phyloP scores from a whole-genome alignment of 345 rosid species.

The Eucalyptus dawsonii region DNA sequence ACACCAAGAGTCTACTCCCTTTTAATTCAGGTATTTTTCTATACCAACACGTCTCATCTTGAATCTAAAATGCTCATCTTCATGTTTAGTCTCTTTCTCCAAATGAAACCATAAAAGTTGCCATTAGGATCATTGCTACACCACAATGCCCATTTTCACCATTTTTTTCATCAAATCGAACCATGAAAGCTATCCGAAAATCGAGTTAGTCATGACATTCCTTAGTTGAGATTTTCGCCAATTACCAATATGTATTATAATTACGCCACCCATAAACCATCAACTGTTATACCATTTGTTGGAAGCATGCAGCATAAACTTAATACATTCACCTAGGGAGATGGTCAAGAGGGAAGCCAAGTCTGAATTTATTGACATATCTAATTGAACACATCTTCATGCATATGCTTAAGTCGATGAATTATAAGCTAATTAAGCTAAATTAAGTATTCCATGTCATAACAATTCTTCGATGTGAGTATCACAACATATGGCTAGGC shows the following conservation, averaged over 20 bases:
- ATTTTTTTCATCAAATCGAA: neutral
- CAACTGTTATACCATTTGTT: neutral
- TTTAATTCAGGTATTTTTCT: neutral
- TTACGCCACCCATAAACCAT: neutral
- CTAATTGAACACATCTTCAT: neutral
- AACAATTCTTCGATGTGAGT: neutral
- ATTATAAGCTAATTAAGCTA: neutral
- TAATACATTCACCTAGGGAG: neutral
- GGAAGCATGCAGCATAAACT: neutral
- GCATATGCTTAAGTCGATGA: rapidly evolving
- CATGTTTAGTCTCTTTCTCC: neutral
- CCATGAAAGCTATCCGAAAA: neutral
- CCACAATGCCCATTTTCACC: neutral
- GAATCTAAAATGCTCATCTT: neutral
- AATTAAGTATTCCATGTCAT: neutral
- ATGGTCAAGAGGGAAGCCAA: neutral
- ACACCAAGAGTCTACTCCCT: neutral
- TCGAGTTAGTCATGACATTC: neutral
- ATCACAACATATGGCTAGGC: neutral
- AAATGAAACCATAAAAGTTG: neutral
- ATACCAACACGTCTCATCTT: neutral
- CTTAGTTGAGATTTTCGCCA: neutral
- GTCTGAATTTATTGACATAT: neutral
- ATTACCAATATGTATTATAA: neutral
- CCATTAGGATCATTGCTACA: neutral